Conservation (phyloP, 306 rosid species). For the Datisca glomerata region DNA sequence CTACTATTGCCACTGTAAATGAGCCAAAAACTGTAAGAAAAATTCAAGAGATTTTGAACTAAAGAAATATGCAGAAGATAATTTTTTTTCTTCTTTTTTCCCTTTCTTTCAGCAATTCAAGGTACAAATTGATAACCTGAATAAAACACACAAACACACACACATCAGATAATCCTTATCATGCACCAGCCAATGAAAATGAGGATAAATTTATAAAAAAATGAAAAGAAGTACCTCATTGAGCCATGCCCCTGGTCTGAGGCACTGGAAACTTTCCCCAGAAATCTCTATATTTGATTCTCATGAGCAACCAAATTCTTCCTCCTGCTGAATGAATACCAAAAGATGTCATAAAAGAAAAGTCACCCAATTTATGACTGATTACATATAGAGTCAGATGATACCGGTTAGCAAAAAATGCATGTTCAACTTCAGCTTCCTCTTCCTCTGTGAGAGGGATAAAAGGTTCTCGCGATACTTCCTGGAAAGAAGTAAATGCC, state of each 20-base stretch:
- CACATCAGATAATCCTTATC: no score
- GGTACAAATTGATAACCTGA: no score
- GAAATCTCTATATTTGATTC: constrained; percentile 63
- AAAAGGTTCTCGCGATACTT: constrained; percentile 41
- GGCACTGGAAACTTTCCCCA: constrained; percentile 59
- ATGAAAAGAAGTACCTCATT: constrained; percentile 70
- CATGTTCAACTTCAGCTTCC: constrained; percentile 31
- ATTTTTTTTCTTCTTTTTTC: no score
- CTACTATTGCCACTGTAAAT: no score
- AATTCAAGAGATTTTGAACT: no score
- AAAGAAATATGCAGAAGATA: no score
- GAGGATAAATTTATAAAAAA: no score
- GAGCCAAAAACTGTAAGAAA: no score
- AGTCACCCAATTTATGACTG: constrained; percentile 8
- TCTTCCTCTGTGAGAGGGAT: constrained; percentile 51
- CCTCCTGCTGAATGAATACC: constrained; percentile 33
- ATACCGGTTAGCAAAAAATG: constrained; percentile 50
- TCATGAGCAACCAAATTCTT: constrained; percentile 58
- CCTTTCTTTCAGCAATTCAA: no score
- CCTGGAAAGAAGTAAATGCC: constrained; percentile 29
- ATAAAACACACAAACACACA: no score
- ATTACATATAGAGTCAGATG: constrained; percentile 11
- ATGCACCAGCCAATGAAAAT: constrained; percentile 16
- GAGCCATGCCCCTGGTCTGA: constrained; percentile 65
- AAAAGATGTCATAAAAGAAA: constrained; percentile 13